Evolutionary conservation across 192 early-diverging fungal genomes (phyloP).

Genomic region (Rhizophagus sp.): DNA sequence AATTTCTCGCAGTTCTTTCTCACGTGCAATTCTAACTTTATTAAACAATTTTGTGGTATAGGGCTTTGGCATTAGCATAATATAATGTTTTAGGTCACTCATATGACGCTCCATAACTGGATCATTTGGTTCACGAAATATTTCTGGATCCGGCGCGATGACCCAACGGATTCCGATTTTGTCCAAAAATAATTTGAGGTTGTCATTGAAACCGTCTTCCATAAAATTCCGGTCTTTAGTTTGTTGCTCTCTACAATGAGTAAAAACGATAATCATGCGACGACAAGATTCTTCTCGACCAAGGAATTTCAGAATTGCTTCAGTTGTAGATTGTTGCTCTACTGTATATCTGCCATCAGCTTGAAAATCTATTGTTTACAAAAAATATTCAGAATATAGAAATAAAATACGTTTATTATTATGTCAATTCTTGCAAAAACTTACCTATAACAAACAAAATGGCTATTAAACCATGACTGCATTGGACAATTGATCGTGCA

Average conservation of each 20-base stretch:
- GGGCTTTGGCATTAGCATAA: background rate
- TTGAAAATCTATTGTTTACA: background rate
- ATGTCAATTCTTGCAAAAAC: background rate
- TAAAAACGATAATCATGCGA: background rate
- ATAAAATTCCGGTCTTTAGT: background rate
- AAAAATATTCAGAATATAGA: too few species aligned
- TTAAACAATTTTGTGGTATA: background rate
- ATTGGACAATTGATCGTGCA: background rate
- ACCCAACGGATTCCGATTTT: background rate
- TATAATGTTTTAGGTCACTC: background rate
- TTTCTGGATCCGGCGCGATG: background rate
- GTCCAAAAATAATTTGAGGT: background rate
- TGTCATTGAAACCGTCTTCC: background rate
- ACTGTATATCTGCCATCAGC: background rate
- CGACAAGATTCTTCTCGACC: too few species aligned
- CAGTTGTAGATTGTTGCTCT: background rate
- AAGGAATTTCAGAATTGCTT: background rate
- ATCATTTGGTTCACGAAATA: too few species aligned
- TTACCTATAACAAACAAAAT: background rate
- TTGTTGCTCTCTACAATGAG: background rate
- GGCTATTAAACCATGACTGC: background rate
- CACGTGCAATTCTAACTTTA: background rate
- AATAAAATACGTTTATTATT: too few species aligned
- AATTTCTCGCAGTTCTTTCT: background rate
- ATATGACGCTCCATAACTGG: background rate